A percentile compares a stretch with the other conserved stretches of the same genome.
Conservation (phyloP, 495 filamentous ascomycete species). For the Podospora comata region DNA sequence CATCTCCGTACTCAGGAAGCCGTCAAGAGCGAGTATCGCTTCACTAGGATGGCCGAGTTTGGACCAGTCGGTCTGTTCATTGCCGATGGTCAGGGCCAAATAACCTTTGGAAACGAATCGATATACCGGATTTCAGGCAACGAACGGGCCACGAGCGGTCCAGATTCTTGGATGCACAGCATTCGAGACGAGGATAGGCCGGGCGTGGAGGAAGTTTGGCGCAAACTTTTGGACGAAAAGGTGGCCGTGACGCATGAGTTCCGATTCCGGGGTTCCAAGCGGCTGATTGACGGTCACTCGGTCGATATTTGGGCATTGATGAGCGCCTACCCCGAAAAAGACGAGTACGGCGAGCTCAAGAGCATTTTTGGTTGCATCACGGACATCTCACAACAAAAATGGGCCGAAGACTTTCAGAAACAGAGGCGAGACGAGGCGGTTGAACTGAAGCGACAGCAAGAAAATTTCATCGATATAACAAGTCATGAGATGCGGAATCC, state of each 20-base stretch:
- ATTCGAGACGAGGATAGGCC: constrained; percentile 59
- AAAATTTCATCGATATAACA: constrained; percentile 87
- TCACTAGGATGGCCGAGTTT: constrained; percentile 71
- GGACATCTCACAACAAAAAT: constrained; percentile 56
- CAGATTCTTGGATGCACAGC: constrained; percentile 62
- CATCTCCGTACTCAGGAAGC: constrained; percentile 64
- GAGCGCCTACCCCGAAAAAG: constrained; percentile 65
- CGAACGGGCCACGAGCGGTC: constrained; percentile 46
- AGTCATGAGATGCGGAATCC: constrained; percentile 88
- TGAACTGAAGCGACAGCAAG: constrained; percentile 64
- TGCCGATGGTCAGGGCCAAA: constrained; percentile 56
- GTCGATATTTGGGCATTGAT: constrained; percentile 69
- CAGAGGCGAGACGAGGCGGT: constrained; percentile 59
- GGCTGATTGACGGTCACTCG: constrained; percentile 53
- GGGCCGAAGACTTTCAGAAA: constrained; percentile 62
- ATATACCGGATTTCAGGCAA: constrained; percentile 67
- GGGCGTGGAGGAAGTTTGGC: constrained; percentile 55
- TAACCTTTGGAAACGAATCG: constrained; percentile 70
- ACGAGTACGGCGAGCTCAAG: constrained; percentile 55
- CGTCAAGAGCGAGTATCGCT: constrained; percentile 65
- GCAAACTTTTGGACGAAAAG: constrained; percentile 53
- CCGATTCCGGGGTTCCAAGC: constrained; percentile 61
- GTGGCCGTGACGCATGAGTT: constrained; percentile 61
- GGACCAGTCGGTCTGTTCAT: constrained; percentile 72
- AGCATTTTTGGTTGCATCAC: constrained; percentile 66